These are phyloP conservation scores for Leptographium radiaticola DNA, from an alignment of 2,329 filamentous ascomycete species.

Conservation along the genomic window DNA sequence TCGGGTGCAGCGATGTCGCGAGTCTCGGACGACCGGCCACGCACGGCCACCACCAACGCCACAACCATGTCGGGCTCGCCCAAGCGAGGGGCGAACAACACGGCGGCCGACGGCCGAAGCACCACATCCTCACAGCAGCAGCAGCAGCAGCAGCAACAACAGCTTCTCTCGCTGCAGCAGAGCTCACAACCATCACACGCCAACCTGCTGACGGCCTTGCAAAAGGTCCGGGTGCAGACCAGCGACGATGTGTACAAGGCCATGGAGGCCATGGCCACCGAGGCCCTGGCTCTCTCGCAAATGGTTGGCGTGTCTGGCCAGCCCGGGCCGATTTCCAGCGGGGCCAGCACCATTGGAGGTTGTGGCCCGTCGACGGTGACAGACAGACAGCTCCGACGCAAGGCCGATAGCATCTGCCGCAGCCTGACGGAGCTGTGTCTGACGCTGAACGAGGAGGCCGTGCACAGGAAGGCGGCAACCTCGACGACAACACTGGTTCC, in stretches of 20 bases:
- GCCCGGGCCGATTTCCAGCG: constrained; percentile 54
- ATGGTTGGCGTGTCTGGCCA: constrained; percentile 65
- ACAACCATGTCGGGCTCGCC: constrained; percentile 88
- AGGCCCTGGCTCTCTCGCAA: constrained; percentile 66
- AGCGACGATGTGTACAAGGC: constrained; percentile 61
- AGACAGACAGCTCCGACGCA: constrained; percentile 77
- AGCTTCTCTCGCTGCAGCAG: constrained; percentile 22
- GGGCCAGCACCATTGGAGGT: constrained; percentile 47
- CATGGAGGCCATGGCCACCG: constrained; percentile 67
- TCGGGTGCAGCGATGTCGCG: constrained; percentile 69
- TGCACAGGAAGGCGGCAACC: constrained; percentile 20
- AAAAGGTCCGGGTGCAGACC: constrained; percentile 61
- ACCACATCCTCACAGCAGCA: background rate
- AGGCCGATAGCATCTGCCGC: constrained; percentile 85
- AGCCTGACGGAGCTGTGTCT: constrained; percentile 87
- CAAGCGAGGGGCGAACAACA: constrained; percentile 39
- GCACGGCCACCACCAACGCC: constrained; percentile 79
- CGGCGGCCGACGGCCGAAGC: constrained; percentile 17
- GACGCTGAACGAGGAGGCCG: constrained; percentile 54
- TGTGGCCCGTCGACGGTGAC: constrained; percentile 36
- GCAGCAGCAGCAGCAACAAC: background rate
- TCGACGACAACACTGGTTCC: background rate
- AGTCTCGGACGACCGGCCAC: constrained; percentile 66
- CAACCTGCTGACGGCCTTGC: constrained; percentile 65
- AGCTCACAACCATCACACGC: constrained; percentile 49